A percentile compares a stretch with the other conserved stretches of the same genome.
These are phyloP conservation scores for Cutaneotrichosporon mucoides DNA, from an alignment of 1,284 basidiomycete genomes.

Conservation along the genomic window DNA sequence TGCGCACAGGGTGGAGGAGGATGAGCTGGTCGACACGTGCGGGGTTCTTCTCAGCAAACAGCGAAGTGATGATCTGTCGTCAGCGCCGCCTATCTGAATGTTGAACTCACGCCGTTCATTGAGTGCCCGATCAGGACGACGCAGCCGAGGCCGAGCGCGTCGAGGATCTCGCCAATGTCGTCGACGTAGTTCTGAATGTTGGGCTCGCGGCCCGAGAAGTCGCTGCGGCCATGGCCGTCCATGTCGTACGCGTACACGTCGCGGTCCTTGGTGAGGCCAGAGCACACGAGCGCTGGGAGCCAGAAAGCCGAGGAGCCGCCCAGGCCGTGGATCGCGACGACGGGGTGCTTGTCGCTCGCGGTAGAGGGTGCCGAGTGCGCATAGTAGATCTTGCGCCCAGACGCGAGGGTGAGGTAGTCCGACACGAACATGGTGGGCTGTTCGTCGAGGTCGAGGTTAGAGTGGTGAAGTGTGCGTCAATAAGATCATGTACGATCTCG, in stretches of 20 bases:
- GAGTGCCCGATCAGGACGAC: slow-evolving; percentile 32
- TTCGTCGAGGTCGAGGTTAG: neutral
- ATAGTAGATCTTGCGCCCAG: slow-evolving; percentile 15
- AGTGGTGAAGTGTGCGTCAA: neutral
- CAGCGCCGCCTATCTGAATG: neutral
- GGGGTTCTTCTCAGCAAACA: slow-evolving; percentile 24
- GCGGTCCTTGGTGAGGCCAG: slow-evolving; percentile 14
- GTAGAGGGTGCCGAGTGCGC: slow-evolving; percentile 34
- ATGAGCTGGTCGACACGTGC: slow-evolving; percentile 27
- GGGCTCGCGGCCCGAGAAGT: slow-evolving; percentile 19
- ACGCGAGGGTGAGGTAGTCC: slow-evolving; percentile 6
- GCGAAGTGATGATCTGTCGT: slow-evolving; percentile 24
- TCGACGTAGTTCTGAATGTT: slow-evolving; percentile 15
- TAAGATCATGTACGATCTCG: neutral
- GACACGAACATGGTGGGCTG: slow-evolving; percentile 10
- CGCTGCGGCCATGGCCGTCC: slow-evolving; percentile 28
- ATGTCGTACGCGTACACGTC: slow-evolving; percentile 26
- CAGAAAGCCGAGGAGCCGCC: slow-evolving; percentile 47
- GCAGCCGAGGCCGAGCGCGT: slow-evolving; percentile 12
- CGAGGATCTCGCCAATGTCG: slow-evolving; percentile 25
- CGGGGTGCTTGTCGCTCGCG: slow-evolving; percentile 57
- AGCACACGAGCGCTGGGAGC: slow-evolving; percentile 19
- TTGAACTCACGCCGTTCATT: slow-evolving; percentile 28
- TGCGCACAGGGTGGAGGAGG: slow-evolving; percentile 30
- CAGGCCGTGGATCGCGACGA: slow-evolving; percentile 27